phyloP scores from a whole-genome alignment of 345 rosid species.

The Arabis alpina region DNA sequence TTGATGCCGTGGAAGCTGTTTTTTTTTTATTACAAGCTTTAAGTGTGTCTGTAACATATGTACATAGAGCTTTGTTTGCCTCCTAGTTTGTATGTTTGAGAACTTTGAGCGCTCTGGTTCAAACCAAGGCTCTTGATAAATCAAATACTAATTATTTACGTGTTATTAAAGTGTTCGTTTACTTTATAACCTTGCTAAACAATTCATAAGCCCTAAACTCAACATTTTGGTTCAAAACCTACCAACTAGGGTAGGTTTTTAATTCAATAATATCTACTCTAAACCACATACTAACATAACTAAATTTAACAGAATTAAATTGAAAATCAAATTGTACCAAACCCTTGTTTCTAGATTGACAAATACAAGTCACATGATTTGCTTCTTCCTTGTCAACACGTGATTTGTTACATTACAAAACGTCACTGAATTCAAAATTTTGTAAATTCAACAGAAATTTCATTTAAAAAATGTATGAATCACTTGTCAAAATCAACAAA shows the following conservation, averaged over 20 bases:
- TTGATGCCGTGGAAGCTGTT: conserved; percentile 30
- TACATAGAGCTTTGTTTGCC: conserved; percentile 12
- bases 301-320: too few species aligned
- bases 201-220: background rate
- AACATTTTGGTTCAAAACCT: too few species aligned
- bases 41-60: conserved; percentile 36
- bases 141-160: background rate
- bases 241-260: too few species aligned
- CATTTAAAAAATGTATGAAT: background rate
- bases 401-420: background rate
- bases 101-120: background rate
- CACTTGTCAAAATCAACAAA: conserved; percentile 2
- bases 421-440: background rate
- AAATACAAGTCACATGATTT: too few species aligned
- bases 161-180: background rate
- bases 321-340: too few species aligned
- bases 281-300: too few species aligned
- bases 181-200: background rate
- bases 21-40: conserved; percentile 24
- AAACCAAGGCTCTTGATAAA: conserved; percentile 7
- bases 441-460: background rate
- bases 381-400: background rate
- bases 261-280: too few species aligned
- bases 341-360: too few species aligned
- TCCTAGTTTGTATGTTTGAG: conserved; percentile 11